Base-by-base conservation (phyloP, 1,284 basidiomycete genomes). In the Boletus semigastroideus region DNA sequence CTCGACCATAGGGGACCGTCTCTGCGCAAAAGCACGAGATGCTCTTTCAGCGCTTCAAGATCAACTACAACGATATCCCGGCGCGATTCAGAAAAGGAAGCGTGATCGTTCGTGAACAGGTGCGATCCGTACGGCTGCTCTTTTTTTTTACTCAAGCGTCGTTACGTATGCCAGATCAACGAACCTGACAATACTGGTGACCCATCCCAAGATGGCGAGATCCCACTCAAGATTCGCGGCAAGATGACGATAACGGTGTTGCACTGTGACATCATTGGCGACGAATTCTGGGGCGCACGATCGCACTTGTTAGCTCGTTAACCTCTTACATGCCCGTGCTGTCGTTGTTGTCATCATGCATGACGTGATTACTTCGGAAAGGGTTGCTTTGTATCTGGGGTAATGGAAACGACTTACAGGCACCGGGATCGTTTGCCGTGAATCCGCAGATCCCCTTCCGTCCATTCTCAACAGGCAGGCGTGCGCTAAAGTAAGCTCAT, bases 1-100 rank as follows among this genome's bases (percentile, higher is more conserved):
- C 34, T 11, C 31, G 13, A 28, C 5, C 34, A 1, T 59, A 97
- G 89, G 92, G 94, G 0, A 96, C 94, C 0, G 76, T 91, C 25
- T 91, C 94, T 1, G 84, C 87, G 49, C 82, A 90, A 55, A 99
- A 98, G 73, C 84, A 98, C 61, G 94, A 98, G 70, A 87, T 98
- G 5, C 74, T 99, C 2, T 96, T 89, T 70, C 77, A 80, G 7
- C 77, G 78, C 8, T 98, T 94, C 63, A 77, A 78, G 1, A 85
- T 96, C 62, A 99, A 98, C 67, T 99, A 99, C 66, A 95, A 93
- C 59, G 74, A 77, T 13, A 66, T 95, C 1, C 78, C 87, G 4
- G 78, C 80, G 4, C 79, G 90, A 57, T 97, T 82, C 65, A 77
- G 90, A 44, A 97, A 96, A 66, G 96, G 96, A 9, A 95, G 89